A percentile compares a stretch with the other conserved stretches of the same genome.
Evolutionary conservation across 1,284 basidiomycete species (phyloP).

Genomic region (Ustilago cynodontis): DNA sequence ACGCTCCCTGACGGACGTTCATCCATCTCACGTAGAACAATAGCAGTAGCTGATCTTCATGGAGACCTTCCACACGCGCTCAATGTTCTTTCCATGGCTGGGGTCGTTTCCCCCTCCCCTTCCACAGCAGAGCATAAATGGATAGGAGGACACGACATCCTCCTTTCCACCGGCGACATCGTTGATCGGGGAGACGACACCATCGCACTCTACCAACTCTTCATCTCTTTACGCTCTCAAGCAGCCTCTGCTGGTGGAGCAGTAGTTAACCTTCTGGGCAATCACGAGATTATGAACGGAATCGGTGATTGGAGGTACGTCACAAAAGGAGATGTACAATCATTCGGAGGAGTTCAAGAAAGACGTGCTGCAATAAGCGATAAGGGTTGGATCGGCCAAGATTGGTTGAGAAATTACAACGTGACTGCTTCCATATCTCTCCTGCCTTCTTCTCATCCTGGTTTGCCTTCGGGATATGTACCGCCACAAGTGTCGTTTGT

Average conservation of each 20-base stretch:
- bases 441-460: constrained; percentile 25
- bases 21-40: constrained; percentile 42
- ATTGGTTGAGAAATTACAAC: constrained; percentile 61
- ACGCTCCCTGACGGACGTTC: constrained; percentile 18
- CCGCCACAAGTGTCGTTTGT: constrained; percentile 57
- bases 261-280: constrained; percentile 59
- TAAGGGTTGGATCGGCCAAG: constrained; percentile 70
- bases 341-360: constrained; percentile 60
- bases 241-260: constrained; percentile 48
- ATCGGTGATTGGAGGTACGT: constrained; percentile 72
- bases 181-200: constrained; percentile 69
- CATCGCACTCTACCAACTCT: constrained; percentile 63
- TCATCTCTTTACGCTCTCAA: constrained; percentile 53
- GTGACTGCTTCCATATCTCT: constrained; percentile 54
- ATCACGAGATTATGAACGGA: constrained; percentile 69
- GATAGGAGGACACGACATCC: constrained; percentile 60
- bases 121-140: constrained; percentile 20
- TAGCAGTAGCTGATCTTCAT: constrained; percentile 66
- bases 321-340: constrained; percentile 69
- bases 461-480: constrained; percentile 13
- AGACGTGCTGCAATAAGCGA: constrained; percentile 62
- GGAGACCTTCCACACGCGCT: constrained; percentile 64
- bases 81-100: constrained; percentile 62
- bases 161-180: constrained; percentile 67
- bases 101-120: constrained; percentile 29